A percentile compares a stretch with the other conserved stretches of the same genome.
These are phyloP conservation scores for Penicillium coprophilum DNA, from an alignment of 495 filamentous ascomycete genomes.

Conservation along the genomic window DNA sequence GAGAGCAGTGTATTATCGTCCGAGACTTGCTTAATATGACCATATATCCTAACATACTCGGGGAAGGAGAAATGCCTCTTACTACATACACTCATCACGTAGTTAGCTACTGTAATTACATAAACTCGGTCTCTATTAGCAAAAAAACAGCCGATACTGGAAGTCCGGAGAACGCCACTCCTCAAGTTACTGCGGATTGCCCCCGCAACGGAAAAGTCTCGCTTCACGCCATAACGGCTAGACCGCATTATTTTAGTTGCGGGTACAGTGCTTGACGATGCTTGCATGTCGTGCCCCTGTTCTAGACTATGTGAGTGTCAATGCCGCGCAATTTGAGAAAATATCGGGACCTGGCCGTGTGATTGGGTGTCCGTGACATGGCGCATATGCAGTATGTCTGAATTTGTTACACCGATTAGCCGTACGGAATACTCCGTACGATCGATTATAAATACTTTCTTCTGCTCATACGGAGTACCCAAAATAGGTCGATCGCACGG, in stretches of 20 bases:
- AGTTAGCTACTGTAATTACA: no score
- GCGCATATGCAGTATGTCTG: slow-evolving; percentile 11
- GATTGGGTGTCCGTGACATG: slow-evolving; percentile 20
- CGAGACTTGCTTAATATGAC: not conserved
- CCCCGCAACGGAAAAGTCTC: slow-evolving; percentile 18
- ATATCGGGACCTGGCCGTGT: slow-evolving; percentile 6
- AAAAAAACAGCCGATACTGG: not conserved
- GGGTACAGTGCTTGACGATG: slow-evolving; percentile 22
- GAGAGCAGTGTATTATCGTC: slow-evolving; percentile 13
- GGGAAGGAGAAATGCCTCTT: not conserved
- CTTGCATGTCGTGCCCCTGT: slow-evolving; percentile 16
- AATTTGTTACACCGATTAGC: slow-evolving; percentile 1
- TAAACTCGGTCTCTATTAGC: no score
- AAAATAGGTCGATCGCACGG: not conserved
- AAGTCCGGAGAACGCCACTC: not conserved
- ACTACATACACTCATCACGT: no score
- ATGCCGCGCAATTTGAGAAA: slow-evolving; percentile 5
- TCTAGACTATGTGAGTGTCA: slow-evolving; percentile 9
- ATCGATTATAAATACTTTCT: no score
- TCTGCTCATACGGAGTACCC: no score
- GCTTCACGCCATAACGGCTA: slow-evolving; percentile 14
- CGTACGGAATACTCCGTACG: no score
- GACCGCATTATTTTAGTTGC: slow-evolving; percentile 12
- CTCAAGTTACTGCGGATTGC: not conserved
- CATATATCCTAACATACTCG: not conserved